These are phyloP conservation scores for Penicillium arizonense DNA, from an alignment of 495 filamentous ascomycete genomes.

Conservation along the genomic window DNA sequence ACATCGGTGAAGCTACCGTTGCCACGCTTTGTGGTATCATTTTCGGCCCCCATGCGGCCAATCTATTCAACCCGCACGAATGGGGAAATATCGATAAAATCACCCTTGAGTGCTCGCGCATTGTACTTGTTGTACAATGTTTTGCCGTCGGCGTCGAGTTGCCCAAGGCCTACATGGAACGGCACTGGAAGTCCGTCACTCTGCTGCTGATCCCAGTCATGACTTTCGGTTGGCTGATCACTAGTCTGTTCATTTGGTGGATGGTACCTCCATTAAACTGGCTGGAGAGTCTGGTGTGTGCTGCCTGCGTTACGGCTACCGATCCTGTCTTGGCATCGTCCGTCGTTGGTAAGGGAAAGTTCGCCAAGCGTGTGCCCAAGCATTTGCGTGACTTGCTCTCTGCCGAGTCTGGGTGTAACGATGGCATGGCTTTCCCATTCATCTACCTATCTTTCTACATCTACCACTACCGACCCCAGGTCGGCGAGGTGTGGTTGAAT, in stretches of 20 bases:
- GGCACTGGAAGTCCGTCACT: constrained; percentile 91
- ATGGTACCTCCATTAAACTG: constrained; percentile 78
- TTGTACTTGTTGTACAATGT: constrained; percentile 98
- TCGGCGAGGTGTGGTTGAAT: constrained; percentile 68
- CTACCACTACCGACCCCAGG: constrained; percentile 70
- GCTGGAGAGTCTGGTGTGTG: constrained; percentile 81
- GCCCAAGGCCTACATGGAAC: constrained; percentile 96
- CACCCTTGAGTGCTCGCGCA: constrained; percentile 94
- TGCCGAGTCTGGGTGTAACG: constrained; percentile 98
- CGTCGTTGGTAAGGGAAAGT: constrained; percentile 98
- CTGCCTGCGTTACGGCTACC: constrained; percentile 95
- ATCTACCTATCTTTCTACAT: constrained; percentile 91
- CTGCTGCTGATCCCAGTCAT: constrained; percentile 92
- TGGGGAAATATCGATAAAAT: constrained; percentile 97
- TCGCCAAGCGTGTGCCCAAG: constrained; percentile 94
- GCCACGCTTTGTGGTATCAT: constrained; percentile 96
- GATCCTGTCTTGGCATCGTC: constrained; percentile 97
- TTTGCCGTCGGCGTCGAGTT: constrained; percentile 99
- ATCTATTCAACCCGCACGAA: constrained; percentile 76
- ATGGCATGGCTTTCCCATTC: constrained; percentile 99
- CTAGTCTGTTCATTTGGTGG: constrained; percentile 96
- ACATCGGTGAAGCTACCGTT: constrained; percentile 98
- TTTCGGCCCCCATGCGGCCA: constrained; percentile 92
- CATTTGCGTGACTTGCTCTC: constrained; percentile 94
- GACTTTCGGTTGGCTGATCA: constrained; percentile 95